These are phyloP conservation scores for Brassica cretica DNA, from an alignment of 345 rosid genomes.

Conservation along the genomic window DNA sequence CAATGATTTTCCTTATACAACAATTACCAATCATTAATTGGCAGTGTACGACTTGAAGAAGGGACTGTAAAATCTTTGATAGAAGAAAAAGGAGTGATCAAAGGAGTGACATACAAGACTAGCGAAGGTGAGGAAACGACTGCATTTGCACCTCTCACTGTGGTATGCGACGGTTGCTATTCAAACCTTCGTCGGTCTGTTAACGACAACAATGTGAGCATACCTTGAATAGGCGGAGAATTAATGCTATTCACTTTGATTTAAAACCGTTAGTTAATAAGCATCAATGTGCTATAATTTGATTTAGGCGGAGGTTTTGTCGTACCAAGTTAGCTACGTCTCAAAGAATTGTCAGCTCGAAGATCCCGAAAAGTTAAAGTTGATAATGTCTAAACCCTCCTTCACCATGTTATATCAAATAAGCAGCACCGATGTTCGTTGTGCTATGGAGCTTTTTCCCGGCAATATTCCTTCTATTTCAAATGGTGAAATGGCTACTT, in stretches of 20 bases:
- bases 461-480: slow-evolving; percentile 45
- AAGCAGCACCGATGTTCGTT: slow-evolving; percentile 52
- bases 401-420: slow-evolving; percentile 49
- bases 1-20: not conserved
- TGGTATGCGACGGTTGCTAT: slow-evolving; percentile 61
- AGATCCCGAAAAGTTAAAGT: slow-evolving; percentile 40
- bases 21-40: not conserved
- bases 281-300: not conserved
- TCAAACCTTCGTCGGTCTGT: slow-evolving; percentile 54
- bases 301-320: slow-evolving; percentile 44
- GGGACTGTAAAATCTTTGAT: slow-evolving; percentile 53
- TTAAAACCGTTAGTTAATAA: not conserved
- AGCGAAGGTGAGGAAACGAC: slow-evolving; percentile 38
- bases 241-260: too few relatives aligned
- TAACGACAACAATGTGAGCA: slow-evolving; percentile 44
- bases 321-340: slow-evolving; percentile 46
- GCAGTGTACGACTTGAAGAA: slow-evolving; percentile 50
- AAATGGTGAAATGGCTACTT: slow-evolving; percentile 48
- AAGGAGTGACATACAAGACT: slow-evolving; percentile 51
- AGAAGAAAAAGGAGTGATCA: slow-evolving; percentile 53
- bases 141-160: slow-evolving; percentile 52
- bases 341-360: slow-evolving; percentile 51
- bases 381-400: slow-evolving; percentile 50
- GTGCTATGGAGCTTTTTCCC: slow-evolving; percentile 48
- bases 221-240: not conserved